These are phyloP conservation scores for Trichoderma sp. DNA, from an alignment of 2,329 filamentous ascomycete species.

Conservation along the genomic window DNA sequence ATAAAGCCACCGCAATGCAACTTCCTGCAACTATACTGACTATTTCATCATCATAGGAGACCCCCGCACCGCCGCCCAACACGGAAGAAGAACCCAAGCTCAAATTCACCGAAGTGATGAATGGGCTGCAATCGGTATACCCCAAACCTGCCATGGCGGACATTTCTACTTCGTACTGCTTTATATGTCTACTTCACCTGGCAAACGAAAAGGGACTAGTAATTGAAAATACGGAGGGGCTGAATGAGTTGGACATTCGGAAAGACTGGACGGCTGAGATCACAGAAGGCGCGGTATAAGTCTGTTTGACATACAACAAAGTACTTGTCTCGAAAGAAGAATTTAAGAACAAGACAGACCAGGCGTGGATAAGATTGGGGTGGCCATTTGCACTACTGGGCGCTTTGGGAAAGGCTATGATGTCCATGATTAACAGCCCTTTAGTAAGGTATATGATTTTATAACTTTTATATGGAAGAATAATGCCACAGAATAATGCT, in stretches of 20 bases:
- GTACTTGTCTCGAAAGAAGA: neutral
- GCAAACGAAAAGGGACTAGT: slow-evolving; percentile 91
- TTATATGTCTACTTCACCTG: slow-evolving; percentile 88
- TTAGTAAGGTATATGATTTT: slow-evolving; percentile 9
- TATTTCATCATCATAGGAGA: slow-evolving; percentile 17
- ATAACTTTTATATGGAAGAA: neutral
- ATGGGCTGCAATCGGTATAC: slow-evolving; percentile 83
- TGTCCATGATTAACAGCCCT: neutral
- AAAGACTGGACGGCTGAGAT: slow-evolving; percentile 66
- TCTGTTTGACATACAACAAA: neutral
- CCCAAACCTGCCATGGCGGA: slow-evolving; percentile 84
- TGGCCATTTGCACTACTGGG: neutral
- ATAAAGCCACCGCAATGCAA: neutral
- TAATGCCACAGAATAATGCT: neutral
- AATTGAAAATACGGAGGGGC: slow-evolving; percentile 65
- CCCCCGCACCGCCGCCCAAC: slow-evolving; percentile 34
- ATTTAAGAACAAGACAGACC: neutral
- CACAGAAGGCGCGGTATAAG: slow-evolving; percentile 46
- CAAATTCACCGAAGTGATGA: slow-evolving; percentile 92
- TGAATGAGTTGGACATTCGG: slow-evolving; percentile 63
- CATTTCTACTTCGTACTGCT: slow-evolving; percentile 91
- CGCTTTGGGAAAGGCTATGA: neutral
- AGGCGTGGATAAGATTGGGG: neutral
- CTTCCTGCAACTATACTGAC: neutral
- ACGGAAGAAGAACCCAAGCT: slow-evolving; percentile 57